Evolutionary conservation across 495 filamentous ascomycete genomes (phyloP).

Genomic region (Penicillium maclennaniae): DNA sequence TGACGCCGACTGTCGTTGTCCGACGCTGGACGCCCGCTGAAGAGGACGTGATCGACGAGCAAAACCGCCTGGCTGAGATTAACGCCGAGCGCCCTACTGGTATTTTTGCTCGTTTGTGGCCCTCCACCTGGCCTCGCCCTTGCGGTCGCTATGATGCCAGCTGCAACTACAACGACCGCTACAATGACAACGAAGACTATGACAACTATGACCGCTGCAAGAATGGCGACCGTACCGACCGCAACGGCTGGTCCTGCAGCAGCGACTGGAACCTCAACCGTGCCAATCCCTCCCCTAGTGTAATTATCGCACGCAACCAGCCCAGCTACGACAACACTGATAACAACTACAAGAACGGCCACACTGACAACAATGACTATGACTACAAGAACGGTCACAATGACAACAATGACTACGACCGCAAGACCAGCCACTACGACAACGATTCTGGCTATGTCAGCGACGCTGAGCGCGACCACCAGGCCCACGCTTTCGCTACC

Average conservation of each 20-base stretch:
- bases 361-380: background rate
- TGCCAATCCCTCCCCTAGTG: conserved; percentile 10
- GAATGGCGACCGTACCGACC: conserved; percentile 5
- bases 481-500: conserved; percentile 6
- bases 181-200: conserved; percentile 12
- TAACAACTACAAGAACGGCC: background rate
- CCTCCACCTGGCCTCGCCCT: conserved; percentile 1
- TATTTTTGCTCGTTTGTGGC: background rate
- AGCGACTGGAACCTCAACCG: conserved; percentile 12
- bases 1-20: background rate
- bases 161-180: conserved; percentile 3
- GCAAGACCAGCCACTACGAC: conserved; percentile 1
- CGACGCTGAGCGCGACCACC: background rate
- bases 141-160: conserved; percentile 9
- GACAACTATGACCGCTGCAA: conserved; percentile 6
- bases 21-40: background rate
- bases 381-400: background rate
- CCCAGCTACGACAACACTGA: conserved; percentile 1
- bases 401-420: conserved; percentile 1
- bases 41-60: background rate
- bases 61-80: background rate
- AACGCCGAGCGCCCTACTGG: background rate
- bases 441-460: conserved; percentile 2
- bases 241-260: conserved; percentile 10
- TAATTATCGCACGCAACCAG: conserved; percentile 6